phyloP scores from a whole-genome alignment of 2,329 filamentous ascomycete genomes.

The Aureobasidium melanogenum region DNA sequence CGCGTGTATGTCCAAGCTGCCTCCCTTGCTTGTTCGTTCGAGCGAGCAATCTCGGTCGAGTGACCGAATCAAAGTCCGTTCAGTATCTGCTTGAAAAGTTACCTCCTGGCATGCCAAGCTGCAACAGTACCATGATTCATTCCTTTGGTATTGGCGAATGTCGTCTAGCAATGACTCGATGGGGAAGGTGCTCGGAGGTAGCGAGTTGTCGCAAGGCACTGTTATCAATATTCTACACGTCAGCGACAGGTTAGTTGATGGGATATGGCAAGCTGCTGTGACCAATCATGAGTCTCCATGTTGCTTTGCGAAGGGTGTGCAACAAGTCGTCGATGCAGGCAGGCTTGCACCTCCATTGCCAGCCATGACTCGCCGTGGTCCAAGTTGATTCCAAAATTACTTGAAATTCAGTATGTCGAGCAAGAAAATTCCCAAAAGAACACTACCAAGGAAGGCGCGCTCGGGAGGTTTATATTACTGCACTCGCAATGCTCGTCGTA shows the following conservation, averaged over 20 bases:
- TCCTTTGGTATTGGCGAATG: background rate
- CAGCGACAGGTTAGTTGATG: too few relatives aligned
- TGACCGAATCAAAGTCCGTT: background rate
- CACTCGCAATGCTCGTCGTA: background rate
- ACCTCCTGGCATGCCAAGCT: background rate
- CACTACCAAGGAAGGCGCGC: background rate
- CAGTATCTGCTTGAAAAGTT: background rate
- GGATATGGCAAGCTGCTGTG: too few relatives aligned
- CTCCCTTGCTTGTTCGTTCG: background rate
- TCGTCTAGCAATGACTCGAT: too few relatives aligned
- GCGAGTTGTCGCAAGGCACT: background rate
- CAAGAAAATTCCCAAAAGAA: too few relatives aligned
- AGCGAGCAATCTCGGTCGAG: background rate
- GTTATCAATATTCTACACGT: background rate
- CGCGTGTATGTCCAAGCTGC: background rate
- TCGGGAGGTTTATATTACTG: background rate
- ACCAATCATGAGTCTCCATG: too few relatives aligned
- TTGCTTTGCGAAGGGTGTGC: background rate
- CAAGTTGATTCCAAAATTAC: too few relatives aligned
- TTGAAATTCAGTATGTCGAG: too few relatives aligned
- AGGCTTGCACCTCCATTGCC: background rate
- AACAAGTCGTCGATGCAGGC: background rate
- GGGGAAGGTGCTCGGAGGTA: background rate
- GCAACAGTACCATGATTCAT: background rate
- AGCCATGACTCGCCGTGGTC: background rate